Conservation (phyloP, 352 stramenopile genomes). For the Thraustotheca clavata region DNA sequence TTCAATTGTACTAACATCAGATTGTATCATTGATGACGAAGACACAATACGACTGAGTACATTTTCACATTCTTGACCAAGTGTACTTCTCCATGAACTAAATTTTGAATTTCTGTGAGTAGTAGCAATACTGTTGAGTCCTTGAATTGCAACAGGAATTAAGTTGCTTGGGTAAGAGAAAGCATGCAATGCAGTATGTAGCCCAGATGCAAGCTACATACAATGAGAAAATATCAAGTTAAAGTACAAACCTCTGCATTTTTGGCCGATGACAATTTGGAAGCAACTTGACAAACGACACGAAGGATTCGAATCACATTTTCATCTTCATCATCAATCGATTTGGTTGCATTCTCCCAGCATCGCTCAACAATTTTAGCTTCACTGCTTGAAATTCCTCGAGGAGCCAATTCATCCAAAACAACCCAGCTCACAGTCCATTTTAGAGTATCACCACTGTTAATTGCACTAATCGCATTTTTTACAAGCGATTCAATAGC, state of each 20-base stretch:
- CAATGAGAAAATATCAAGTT: not conserved
- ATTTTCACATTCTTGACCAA: conserved; percentile 50
- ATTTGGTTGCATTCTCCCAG: conserved; percentile 49
- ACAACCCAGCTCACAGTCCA: conserved; percentile 82
- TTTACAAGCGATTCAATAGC: conserved; percentile 44
- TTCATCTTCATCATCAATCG: conserved; percentile 57
- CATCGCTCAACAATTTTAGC: conserved; percentile 63
- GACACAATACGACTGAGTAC: not conserved
- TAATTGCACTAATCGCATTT: conserved; percentile 54
- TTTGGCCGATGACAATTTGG: conserved; percentile 35
- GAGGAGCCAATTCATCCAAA: conserved; percentile 64
- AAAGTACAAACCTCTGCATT: not conserved
- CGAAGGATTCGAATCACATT: conserved; percentile 75
- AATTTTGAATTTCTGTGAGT: not conserved
- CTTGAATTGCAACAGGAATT: conserved; percentile 61
- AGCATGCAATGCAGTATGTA: conserved; percentile 38
- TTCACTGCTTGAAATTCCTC: conserved; percentile 32
- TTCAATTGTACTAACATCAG: conserved; percentile 31
- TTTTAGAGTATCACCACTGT: conserved; percentile 40
- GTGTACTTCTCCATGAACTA: conserved; percentile 41
- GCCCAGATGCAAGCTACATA: conserved; percentile 1
- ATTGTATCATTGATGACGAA: not conserved
- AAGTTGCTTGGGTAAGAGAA: conserved; percentile 76
- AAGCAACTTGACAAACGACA: conserved; percentile 64
- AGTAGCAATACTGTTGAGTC: conserved; percentile 48